phyloP scores from a whole-genome alignment of 2,329 filamentous ascomycete species.

The Fusarium setosum region DNA sequence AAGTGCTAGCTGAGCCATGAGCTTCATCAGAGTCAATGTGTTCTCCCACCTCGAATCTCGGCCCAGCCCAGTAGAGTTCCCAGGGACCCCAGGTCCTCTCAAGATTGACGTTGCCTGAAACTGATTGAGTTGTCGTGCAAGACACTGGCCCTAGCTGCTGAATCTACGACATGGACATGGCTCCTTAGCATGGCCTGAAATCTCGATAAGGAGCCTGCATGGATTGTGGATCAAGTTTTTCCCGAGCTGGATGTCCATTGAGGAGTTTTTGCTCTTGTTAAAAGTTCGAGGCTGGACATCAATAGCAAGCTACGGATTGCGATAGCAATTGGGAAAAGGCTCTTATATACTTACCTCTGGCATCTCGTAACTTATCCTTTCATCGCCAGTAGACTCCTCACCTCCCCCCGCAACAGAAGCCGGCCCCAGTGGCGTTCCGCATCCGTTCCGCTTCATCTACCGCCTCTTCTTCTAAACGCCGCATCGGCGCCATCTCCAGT shows the following conservation, averaged over 20 bases:
- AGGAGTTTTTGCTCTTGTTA: constrained; percentile 7
- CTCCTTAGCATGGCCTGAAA: background rate
- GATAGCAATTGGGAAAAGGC: background rate
- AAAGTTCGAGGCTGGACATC: background rate
- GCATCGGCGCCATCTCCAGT: constrained; percentile 55
- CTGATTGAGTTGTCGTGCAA: too few species aligned
- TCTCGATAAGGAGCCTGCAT: background rate
- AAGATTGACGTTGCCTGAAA: background rate
- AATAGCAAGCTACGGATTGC: constrained; percentile 20
- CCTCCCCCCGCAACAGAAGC: constrained; percentile 27
- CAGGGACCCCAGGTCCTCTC: too few species aligned
- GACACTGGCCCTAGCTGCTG: background rate
- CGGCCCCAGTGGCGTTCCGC: constrained; percentile 50
- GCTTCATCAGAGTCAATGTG: too few species aligned
- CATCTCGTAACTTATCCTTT: background rate
- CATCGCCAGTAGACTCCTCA: background rate
- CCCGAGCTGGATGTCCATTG: constrained; percentile 31
- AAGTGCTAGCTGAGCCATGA: too few species aligned
- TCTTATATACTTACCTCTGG: constrained; percentile 3
- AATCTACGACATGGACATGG: background rate
- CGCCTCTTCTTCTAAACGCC: constrained; percentile 78
- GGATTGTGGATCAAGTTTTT: constrained; percentile 42
- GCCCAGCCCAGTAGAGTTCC: too few species aligned
- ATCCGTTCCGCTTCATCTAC: constrained; percentile 75
- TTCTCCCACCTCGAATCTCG: too few species aligned